Base-by-base conservation (phyloP, 352 stramenopile species). In the Pythium aristosporum region DNA sequence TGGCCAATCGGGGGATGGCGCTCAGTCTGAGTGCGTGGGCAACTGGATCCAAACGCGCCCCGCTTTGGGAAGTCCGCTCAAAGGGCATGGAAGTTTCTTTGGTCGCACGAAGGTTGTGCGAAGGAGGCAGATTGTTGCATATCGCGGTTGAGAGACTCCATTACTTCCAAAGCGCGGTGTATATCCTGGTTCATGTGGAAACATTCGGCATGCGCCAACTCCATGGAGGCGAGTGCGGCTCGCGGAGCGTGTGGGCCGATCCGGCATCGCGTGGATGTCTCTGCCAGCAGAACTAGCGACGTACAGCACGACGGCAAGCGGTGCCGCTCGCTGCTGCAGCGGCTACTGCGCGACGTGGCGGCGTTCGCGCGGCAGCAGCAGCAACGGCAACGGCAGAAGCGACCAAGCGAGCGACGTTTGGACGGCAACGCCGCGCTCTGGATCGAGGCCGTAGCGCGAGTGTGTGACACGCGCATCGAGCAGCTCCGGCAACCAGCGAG, bases 311-410 rank as follows among this genome's bases (percentile, higher is more conserved):
- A 69, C 46, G 44, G 49, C 20, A 41, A 65, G 18, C 73, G 72
- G 34, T 72, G 72, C 11, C 67, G 70, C 0, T 66, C 76, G 21
- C 73, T 89, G 65, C 56, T 84, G 57, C 30, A 78, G 61, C 62
- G 56, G 47, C 67, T 89, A 21, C 60, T 89, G 53, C 59, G 62
- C 28, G 75, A 88, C 57, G 80, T 89, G 55, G 69, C 57, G 6
- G 73, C 76, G 65, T 88, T 89, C 46, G 59, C 86, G 6, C 68
- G 72, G n/a, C 71, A 76, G 25, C 85, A 88, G 46, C 65, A 85
- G 58, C 63, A 47, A n/a, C 47, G 42, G 15, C 41, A 46, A 30
- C 46, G 13, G 15, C 25, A 11, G 58, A 11, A 42, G 15, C 36
- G 36, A 11, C 36, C 9, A 42, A 18, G 36, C 36, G 36, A 42